A percentile compares a stretch with the other conserved stretches of the same genome.
Conservation (phyloP, 768 basidiomycete species). For the Peribolospora kevripleyi region DNA sequence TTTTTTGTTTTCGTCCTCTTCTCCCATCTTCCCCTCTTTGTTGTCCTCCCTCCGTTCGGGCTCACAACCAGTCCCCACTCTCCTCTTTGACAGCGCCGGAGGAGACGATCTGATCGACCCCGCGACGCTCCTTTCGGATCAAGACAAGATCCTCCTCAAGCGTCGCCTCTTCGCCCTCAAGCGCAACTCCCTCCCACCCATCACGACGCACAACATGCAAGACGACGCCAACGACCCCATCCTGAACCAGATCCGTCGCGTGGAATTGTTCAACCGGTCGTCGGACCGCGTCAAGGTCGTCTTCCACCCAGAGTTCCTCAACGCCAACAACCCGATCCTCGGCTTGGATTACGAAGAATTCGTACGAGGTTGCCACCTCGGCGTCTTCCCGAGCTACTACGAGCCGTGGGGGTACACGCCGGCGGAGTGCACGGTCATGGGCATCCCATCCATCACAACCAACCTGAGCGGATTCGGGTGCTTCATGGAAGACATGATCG, state of each 20-base stretch:
- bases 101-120: constrained; percentile 46
- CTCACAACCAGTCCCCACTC: not conserved
- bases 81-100: constrained; percentile 32
- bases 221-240: constrained; percentile 84
- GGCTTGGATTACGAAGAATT: constrained; percentile 98
- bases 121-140: constrained; percentile 53
- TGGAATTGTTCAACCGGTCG: constrained; percentile 73
- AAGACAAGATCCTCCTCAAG: constrained; percentile 85
- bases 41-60: not conserved
- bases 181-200: constrained; percentile 75
- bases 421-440: constrained; percentile 99
- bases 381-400: constrained; percentile 95
- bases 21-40: not conserved
- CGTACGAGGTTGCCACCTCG: constrained; percentile 88
- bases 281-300: constrained; percentile 85
- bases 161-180: constrained; percentile 89
- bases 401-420: constrained; percentile 84
- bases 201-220: constrained; percentile 97
- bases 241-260: constrained; percentile 76
- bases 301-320: constrained; percentile 96
- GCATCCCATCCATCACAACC: constrained; percentile 87
- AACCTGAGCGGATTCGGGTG: constrained; percentile 88
- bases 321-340: constrained; percentile 88
- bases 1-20: too few species aligned
- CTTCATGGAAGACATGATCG: constrained; percentile 96